A percentile compares a stretch with the other conserved stretches of the same genome.
These are phyloP conservation scores for California macrophylla DNA, from an alignment of 441 rosid genomes.

Conservation along the genomic window DNA sequence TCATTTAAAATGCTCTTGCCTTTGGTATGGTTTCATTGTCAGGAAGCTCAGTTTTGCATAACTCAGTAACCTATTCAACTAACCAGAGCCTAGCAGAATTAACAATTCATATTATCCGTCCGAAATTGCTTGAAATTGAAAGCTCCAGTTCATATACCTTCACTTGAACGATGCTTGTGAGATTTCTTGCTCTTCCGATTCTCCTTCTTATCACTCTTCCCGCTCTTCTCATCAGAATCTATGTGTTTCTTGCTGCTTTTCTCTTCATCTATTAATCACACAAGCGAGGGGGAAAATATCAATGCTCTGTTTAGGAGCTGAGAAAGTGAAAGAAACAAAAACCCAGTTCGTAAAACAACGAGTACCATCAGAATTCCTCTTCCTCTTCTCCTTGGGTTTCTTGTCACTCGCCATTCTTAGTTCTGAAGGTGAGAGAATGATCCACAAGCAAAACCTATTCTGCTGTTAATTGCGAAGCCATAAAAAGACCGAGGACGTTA, in stretches of 20 bases:
- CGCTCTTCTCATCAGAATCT: constrained; percentile 37
- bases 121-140: neutral
- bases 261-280: constrained; percentile 39
- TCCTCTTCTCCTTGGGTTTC: constrained; percentile 48
- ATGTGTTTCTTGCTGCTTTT: constrained; percentile 44
- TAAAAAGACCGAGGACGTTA: neutral
- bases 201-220: constrained; percentile 36
- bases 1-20: neutral
- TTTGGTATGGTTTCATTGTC: neutral
- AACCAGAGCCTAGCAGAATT: neutral
- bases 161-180: constrained; percentile 47
- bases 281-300: neutral
- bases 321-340: neutral
- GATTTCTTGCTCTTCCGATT: constrained; percentile 47
- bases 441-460: neutral
- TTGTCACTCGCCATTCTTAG: constrained; percentile 49
- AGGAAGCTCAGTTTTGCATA: neutral
- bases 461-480: neutral
- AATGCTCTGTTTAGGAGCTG: neutral
- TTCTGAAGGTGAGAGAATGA: neutral
- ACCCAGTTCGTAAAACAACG: neutral
- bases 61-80: neutral
- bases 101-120: neutral
- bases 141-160: constrained; percentile 31
- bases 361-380: constrained; percentile 38